Evolutionary conservation across 1,139 yeast genomes (phyloP).

Genomic region (Diutina siamensis): DNA sequence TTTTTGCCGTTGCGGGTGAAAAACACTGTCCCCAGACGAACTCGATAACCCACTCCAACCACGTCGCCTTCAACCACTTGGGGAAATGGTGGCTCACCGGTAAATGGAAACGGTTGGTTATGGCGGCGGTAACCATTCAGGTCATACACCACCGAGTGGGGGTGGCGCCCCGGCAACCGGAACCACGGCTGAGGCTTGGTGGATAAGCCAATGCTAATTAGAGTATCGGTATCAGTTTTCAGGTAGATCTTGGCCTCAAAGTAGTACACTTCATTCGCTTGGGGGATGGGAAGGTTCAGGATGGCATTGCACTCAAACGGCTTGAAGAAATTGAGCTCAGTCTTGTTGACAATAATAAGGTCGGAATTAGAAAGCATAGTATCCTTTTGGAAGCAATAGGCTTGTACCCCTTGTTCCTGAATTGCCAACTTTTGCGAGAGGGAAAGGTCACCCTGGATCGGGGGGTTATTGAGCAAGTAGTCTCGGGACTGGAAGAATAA

Average conservation of each 20-base stretch:
- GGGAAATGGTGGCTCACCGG: slow-evolving; percentile 33
- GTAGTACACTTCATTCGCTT: slow-evolving; percentile 78
- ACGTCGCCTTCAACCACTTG: slow-evolving; percentile 46
- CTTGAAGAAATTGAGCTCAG: slow-evolving; percentile 65
- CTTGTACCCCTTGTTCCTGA: slow-evolving; percentile 86
- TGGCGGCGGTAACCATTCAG: slow-evolving; percentile 40
- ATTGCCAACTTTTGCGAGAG: slow-evolving; percentile 47
- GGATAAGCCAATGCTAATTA: slow-evolving; percentile 35
- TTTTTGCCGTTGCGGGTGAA: slow-evolving; percentile 64
- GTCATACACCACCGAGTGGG: slow-evolving; percentile 38
- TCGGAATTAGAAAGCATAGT: slow-evolving; percentile 47
- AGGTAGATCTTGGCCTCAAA: slow-evolving; percentile 63
- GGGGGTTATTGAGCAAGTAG: slow-evolving; percentile 45
- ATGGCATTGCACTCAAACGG: slow-evolving; percentile 67
- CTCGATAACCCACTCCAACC: slow-evolving; percentile 54
- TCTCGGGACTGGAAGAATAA: slow-evolving; percentile 64
- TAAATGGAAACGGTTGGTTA: slow-evolving; percentile 37
- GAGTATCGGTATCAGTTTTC: slow-evolving; percentile 43
- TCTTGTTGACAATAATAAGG: slow-evolving; percentile 53
- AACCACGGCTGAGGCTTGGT: slow-evolving; percentile 49
- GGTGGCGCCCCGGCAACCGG: slow-evolving; percentile 45
- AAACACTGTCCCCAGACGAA: slow-evolving; percentile 49
- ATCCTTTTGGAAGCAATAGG: slow-evolving; percentile 86
- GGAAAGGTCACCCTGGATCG: slow-evolving; percentile 30
- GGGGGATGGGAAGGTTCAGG: slow-evolving; percentile 82